Percentiles rank a stretch among this genome's conserved stretches.
Conservation (phyloP, 208 protist genomes). For the Wallacemonas collosoma region DNA sequence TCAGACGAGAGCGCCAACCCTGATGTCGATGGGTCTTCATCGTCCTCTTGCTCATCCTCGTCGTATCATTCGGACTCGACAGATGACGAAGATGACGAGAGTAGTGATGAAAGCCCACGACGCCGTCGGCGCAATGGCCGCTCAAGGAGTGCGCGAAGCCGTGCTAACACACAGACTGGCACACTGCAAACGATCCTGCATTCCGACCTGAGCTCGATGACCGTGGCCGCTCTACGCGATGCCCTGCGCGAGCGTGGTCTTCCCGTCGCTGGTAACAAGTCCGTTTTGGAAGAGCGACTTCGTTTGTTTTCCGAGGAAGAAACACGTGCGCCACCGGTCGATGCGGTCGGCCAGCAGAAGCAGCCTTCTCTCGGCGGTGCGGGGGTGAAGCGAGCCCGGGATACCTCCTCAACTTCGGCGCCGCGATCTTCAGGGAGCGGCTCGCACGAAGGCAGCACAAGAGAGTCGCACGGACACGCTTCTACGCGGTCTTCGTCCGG, state of each 20-base stretch:
- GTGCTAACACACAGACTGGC: not conserved
- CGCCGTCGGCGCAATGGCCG: not conserved
- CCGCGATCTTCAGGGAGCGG: too few species aligned
- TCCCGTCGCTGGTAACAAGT: slow-evolving; percentile 57
- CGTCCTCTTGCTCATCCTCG: slow-evolving; percentile 18
- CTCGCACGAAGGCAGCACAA: too few species aligned
- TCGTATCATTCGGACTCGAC: slow-evolving; percentile 1
- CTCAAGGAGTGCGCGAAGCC: not conserved
- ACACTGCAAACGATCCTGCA: not conserved
- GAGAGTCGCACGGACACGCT: too few species aligned
- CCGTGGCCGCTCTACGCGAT: slow-evolving; percentile 33
- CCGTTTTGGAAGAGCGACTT: slow-evolving; percentile 45
- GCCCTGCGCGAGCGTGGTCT: slow-evolving; percentile 39
- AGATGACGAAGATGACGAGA: slow-evolving; percentile 8
- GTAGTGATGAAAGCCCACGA: slow-evolving; percentile 15
- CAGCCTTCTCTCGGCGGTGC: too few species aligned
- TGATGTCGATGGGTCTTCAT: not conserved
- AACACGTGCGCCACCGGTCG: not conserved
- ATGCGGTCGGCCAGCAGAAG: not conserved
- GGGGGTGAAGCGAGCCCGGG: too few species aligned
- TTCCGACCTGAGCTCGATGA: slow-evolving; percentile 33
- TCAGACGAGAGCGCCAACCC: slow-evolving; percentile 3
- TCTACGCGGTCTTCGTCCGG: not conserved
- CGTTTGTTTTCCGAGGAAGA: slow-evolving; percentile 11
- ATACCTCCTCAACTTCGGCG: too few species aligned